Conservation (phyloP, 805 yeast species). For the Spathaspora hagerdaliae region DNA sequence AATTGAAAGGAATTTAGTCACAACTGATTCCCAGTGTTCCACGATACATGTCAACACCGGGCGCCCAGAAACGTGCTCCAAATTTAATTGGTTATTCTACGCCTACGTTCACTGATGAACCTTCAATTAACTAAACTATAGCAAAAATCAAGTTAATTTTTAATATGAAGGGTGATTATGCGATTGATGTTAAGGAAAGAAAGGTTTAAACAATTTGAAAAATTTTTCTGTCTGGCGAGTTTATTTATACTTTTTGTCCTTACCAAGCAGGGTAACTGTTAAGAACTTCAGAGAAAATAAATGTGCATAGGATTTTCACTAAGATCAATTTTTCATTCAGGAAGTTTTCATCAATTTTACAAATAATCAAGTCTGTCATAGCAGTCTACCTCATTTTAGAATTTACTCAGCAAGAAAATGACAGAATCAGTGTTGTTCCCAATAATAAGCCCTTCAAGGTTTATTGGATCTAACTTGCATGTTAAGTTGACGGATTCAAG, state of each 20-base stretch:
- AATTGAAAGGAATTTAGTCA: slow-evolving; percentile 25
- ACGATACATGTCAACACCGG: slow-evolving; percentile 35
- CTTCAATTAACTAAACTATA: slow-evolving; percentile 13
- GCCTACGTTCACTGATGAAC: slow-evolving; percentile 30
- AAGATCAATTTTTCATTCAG: too few species aligned
- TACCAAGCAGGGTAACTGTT: slow-evolving; percentile 1
- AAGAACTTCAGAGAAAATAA: neutral
- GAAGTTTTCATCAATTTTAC: too few species aligned
- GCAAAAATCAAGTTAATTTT: slow-evolving; percentile 10
- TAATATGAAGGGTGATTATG: slow-evolving; percentile 27
- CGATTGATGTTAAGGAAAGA: slow-evolving; percentile 34
- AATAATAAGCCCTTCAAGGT: slow-evolving; percentile 14
- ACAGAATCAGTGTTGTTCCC: too few species aligned
- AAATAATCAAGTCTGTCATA: too few species aligned
- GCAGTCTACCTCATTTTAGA: too few species aligned
- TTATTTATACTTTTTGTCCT: neutral
- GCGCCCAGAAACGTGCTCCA: slow-evolving; percentile 48
- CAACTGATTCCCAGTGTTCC: slow-evolving; percentile 46
- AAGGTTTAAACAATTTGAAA: neutral
- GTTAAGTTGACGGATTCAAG: slow-evolving; percentile 27
- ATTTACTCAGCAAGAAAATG: too few species aligned
- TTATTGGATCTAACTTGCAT: slow-evolving; percentile 28
- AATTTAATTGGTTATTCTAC: slow-evolving; percentile 31
- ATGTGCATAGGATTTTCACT: neutral
- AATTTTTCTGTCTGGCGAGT: neutral